These are phyloP conservation scores for Tetragonia tetragonoides DNA, from an alignment of 148 eudicot genomes.

Conservation along the genomic window DNA sequence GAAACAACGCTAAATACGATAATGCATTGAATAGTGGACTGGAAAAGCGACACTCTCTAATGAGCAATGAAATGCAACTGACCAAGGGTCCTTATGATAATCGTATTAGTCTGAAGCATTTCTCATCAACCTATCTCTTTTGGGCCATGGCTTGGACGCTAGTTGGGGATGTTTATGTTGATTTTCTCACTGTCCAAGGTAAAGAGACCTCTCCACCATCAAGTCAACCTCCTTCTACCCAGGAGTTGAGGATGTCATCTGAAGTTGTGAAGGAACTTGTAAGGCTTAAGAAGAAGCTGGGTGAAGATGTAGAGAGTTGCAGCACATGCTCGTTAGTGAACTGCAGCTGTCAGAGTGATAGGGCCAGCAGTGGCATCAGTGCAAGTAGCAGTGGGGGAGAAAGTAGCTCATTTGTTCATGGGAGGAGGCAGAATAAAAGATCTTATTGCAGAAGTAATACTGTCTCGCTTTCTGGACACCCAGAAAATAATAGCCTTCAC, in stretches of 20 bases:
- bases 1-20: constrained; percentile 31
- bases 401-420: constrained; percentile 33
- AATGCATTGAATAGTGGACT: constrained; percentile 25
- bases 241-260: constrained; percentile 77
- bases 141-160: constrained; percentile 96
- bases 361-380: constrained; percentile 92
- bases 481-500: constrained; percentile 21
- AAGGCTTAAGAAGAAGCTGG: constrained; percentile 83
- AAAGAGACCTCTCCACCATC: constrained; percentile 38
- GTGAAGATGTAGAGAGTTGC: constrained; percentile 65
- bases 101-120: constrained; percentile 32
- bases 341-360: constrained; percentile 93
- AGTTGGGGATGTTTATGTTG: constrained; percentile 85
- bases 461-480: constrained; percentile 29
- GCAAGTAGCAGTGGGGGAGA: constrained; percentile 75
- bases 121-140: constrained; percentile 65
- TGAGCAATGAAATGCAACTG: constrained; percentile 27
- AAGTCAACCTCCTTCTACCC: constrained; percentile 36
- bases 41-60: constrained; percentile 28
- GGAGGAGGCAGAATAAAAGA: constrained; percentile 55
- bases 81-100: constrained; percentile 24
- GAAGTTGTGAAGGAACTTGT: constrained; percentile 81
- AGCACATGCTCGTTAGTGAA: constrained; percentile 75
- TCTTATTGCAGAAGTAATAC: constrained; percentile 34
- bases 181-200: constrained; percentile 50